Evolutionary conservation across 2,329 filamentous ascomycete species (phyloP).

Genomic region (Fusarium setosum): DNA sequence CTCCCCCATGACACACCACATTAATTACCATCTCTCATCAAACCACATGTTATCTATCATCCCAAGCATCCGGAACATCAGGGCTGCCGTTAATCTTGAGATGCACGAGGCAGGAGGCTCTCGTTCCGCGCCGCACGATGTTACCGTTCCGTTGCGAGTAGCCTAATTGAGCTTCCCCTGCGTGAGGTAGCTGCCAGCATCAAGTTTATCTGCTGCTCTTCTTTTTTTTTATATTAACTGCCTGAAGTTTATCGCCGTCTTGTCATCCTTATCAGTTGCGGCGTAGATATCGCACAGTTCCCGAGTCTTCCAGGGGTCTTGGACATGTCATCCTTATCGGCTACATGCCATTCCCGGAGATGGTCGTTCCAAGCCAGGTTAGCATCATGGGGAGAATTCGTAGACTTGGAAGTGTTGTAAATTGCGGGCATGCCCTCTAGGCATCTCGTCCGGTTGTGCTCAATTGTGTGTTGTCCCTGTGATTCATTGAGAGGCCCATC

Average conservation of each 20-base stretch:
- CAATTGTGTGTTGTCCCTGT: too few species aligned
- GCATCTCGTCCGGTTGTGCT: too few species aligned
- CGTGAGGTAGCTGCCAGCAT: slow-evolving; percentile 10
- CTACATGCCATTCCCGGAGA: slow-evolving; percentile 12
- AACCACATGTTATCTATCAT: slow-evolving; percentile 12
- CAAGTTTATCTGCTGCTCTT: slow-evolving; percentile 2
- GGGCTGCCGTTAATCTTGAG: slow-evolving; percentile 2
- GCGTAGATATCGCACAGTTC: slow-evolving; percentile 8
- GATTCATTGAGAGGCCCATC: too few species aligned
- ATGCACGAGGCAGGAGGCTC: not conserved
- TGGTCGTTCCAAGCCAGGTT: slow-evolving; percentile 1
- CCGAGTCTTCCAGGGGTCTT: slow-evolving; percentile 10
- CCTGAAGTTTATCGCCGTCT: not conserved
- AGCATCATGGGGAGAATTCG: not conserved
- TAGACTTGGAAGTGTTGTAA: not conserved
- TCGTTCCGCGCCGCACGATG: slow-evolving; percentile 14
- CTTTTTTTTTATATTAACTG: not conserved
- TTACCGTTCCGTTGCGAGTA: slow-evolving; percentile 20
- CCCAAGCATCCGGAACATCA: slow-evolving; percentile 17
- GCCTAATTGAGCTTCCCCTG: slow-evolving; percentile 12
- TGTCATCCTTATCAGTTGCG: slow-evolving; percentile 25
- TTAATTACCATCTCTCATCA: not conserved
- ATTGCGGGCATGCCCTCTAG: not conserved
- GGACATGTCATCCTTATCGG: slow-evolving; percentile 43
- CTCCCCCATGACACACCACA: slow-evolving; percentile 33